Base-by-base conservation (phyloP, 2,329 filamentous ascomycete species). In the Beauveria brongniartii region DNA sequence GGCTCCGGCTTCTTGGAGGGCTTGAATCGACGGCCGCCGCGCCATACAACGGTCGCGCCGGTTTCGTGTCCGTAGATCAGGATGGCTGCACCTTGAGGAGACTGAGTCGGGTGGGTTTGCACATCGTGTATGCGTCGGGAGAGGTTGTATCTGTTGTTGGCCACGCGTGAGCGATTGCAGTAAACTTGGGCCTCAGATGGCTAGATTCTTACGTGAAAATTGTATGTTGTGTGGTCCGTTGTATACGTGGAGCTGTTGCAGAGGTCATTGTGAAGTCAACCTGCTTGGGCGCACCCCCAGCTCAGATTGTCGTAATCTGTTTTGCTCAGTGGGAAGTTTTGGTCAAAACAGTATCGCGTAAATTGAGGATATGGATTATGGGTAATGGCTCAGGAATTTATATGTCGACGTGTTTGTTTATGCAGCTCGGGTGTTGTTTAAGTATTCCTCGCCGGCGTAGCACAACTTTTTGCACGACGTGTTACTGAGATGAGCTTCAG, bases 41-140 rank as follows among this genome's bases (percentile, higher is more conserved):
- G 80, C 85, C 85, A 88, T 26, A 84, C 71, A 43, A 88, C 67
- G 3, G 80, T 84, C 47, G 87, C 72, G 50, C 85, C 85, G 69
- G 81, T 84, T 62, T 86, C 83, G 66, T 87, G 84, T 51, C 82
- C 84, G 66, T 86, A 86, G 50, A 88, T 72, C 28, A 88, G 69
- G 67, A 88, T 80, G 2, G 80, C 83, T 7, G 85, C 85, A 41
- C 85, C 85, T 67, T 88, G 85, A 1, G 83, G 79, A 1, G 85
- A 86, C 62, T 78, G 77, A 20, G 85, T 75, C 1, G 85, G 85
- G 67, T 87, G 87, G 4, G 79, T 79, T 65, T 85, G 82, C 55
- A 85, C 77, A 67, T 83, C 77, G 70, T 87, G 77, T 53, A 86
- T 76, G 62, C 84, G 82, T 63, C 81, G 78, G 47, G 79, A 74